phyloP scores from a whole-genome alignment of 179 eudicot species.

The Sideroxylon spinosum region DNA sequence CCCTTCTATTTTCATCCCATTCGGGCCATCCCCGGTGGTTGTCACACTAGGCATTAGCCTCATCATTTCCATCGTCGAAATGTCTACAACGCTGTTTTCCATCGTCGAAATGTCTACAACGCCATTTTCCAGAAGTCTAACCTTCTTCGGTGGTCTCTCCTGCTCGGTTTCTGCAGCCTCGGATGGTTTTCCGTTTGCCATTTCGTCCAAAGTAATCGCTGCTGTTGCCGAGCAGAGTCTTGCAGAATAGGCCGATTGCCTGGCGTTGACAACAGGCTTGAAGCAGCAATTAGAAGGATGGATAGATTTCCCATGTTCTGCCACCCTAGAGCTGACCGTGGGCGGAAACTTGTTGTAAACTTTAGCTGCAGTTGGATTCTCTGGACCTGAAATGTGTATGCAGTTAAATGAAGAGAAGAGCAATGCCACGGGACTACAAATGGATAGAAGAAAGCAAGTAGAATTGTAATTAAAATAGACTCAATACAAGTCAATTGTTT shows the following conservation, averaged over 20 bases:
- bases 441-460: no score
- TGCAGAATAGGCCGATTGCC: not conserved
- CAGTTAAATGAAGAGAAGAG: not conserved
- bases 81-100: not conserved
- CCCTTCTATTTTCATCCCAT: constrained; percentile 18
- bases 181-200: not conserved
- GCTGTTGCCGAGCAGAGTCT: not conserved
- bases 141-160: not conserved
- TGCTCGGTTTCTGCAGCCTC: not conserved
- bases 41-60: constrained; percentile 14
- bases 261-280: not conserved
- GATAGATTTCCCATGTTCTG: constrained; percentile 11
- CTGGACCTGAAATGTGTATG: not conserved
- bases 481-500: no score
- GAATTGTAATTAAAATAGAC: no score
- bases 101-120: not conserved
- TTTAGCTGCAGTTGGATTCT: not conserved
- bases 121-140: not conserved
- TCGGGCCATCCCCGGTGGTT: constrained; percentile 3
- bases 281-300: not conserved
- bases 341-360: not conserved
- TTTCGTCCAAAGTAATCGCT: not conserved
- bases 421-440: no score
- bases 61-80: not conserved
- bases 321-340: not conserved